phyloP scores from a whole-genome alignment of 345 rosid genomes.

The Eucalyptus viminalis region DNA sequence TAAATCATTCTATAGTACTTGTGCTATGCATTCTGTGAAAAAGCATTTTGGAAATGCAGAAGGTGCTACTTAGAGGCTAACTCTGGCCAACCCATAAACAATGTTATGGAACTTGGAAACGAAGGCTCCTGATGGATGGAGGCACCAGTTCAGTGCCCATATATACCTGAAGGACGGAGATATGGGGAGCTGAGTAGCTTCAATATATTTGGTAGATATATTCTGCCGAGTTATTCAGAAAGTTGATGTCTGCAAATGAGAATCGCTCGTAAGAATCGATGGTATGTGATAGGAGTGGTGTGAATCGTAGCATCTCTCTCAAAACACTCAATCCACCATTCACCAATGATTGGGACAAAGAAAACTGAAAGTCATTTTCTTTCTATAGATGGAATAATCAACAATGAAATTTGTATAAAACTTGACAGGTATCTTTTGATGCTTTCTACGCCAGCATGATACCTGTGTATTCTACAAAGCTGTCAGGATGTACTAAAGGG shows the following conservation, averaged over 20 bases:
- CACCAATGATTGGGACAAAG: background rate
- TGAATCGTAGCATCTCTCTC: background rate
- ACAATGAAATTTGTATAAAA: background rate
- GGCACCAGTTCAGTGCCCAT: background rate
- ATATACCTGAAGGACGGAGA: background rate
- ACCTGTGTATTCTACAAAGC: background rate
- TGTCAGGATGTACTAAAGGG: background rate
- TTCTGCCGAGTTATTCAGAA: background rate
- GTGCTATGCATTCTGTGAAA: background rate
- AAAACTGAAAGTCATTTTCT: background rate
- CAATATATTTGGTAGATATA: background rate
- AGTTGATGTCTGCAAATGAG: background rate
- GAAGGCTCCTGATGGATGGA: background rate
- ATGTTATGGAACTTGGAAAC: background rate
- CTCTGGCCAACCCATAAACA: background rate
- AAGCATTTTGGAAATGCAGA: background rate
- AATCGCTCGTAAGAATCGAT: background rate
- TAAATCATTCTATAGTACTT: background rate
- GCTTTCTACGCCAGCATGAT: background rate
- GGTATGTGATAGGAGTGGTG: background rate
- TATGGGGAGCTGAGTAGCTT: background rate
- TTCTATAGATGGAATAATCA: background rate
- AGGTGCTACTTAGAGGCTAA: background rate
- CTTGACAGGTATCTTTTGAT: background rate
- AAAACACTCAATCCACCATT: background rate